Base-by-base conservation (phyloP, 805 yeast genomes). In the Kazachstania viticola region DNA sequence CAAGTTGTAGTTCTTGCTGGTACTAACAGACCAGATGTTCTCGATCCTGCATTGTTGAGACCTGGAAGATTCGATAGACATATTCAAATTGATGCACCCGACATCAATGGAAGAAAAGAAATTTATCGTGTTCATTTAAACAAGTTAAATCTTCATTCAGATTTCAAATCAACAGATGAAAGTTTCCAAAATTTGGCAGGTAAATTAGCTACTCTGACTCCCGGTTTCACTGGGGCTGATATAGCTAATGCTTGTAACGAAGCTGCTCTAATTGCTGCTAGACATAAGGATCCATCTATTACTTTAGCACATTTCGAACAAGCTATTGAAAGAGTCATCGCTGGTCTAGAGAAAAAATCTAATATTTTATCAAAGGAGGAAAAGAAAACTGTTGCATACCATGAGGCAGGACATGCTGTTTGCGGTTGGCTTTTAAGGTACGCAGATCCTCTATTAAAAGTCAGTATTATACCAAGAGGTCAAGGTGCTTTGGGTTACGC, bases 401-500 rank as follows among this genome's bases (percentile, higher is more conserved):
- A 85, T 57, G 96, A 85, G 60, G 96, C 96, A 2, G 96, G 96
- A 0, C 96, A 85, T 56, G 96, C 96, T 4, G 79, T 85, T 30
- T 81, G 95, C 59, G 96, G 95, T 15, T 87, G 95, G 96, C 83
- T 65, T 52, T 65, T 85, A 50, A 71, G 75, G 59, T 75, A 62
- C 60, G 95, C 96, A 9, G 94, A 85, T 54, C 96, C 96, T 6
- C 62, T 85, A 37, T 70, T 87, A 37, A 85, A 85, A 58, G 95
- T 85, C n/a, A 79, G 94, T 14, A 85, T 85, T 44, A 82, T 85
- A 39, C 96, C 96, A 35, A 74, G 94, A 57, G 95, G 95, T 15
- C 82, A 80, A 56, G 95, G 94, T 31, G 94, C 95, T 11, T 64
- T 85, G 34, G 96, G 96, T n/a, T 85, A 87, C 55, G 95, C 96